Percentiles rank a stretch among this genome's conserved stretches.
These are phyloP conservation scores for Uromyces viciae-fabae DNA, from an alignment of 1,284 basidiomycete species.

Conservation along the genomic window DNA sequence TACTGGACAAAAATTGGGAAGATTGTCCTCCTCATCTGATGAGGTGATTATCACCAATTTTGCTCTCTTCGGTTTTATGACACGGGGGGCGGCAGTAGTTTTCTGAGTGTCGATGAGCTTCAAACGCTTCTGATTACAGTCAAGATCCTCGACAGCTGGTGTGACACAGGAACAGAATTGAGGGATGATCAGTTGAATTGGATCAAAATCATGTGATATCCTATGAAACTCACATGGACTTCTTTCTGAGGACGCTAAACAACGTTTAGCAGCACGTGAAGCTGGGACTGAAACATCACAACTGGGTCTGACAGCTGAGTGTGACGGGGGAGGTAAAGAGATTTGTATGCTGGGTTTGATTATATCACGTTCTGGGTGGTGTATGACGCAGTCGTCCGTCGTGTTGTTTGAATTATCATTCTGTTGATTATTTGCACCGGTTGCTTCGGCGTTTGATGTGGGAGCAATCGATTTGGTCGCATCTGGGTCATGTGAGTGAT, in stretches of 20 bases:
- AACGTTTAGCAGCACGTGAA: not conserved
- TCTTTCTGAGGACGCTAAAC: not conserved
- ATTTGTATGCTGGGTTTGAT: not conserved
- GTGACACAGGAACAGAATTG: not conserved
- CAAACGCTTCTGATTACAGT: not conserved
- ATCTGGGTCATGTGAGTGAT: not conserved
- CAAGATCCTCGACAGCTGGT: not conserved
- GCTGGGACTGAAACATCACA: not conserved
- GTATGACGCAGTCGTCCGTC: not conserved
- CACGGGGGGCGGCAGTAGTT: not conserved
- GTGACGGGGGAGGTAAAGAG: not conserved
- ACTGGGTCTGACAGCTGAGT: not conserved
- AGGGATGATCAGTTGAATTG: not conserved
- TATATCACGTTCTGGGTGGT: not conserved
- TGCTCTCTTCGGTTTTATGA: not conserved
- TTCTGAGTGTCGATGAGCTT: not conserved
- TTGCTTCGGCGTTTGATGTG: not conserved
- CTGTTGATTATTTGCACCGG: not conserved
- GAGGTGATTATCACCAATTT: not conserved
- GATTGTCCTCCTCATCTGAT: not conserved
- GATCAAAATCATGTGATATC: not conserved
- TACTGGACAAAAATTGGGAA: not conserved
- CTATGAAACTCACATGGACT: not conserved
- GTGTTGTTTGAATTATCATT: not conserved
- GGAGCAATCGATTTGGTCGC: not conserved